phyloP scores from a whole-genome alignment of 2,329 filamentous ascomycete genomes.

The Colletotrichum neosansevieriae region DNA sequence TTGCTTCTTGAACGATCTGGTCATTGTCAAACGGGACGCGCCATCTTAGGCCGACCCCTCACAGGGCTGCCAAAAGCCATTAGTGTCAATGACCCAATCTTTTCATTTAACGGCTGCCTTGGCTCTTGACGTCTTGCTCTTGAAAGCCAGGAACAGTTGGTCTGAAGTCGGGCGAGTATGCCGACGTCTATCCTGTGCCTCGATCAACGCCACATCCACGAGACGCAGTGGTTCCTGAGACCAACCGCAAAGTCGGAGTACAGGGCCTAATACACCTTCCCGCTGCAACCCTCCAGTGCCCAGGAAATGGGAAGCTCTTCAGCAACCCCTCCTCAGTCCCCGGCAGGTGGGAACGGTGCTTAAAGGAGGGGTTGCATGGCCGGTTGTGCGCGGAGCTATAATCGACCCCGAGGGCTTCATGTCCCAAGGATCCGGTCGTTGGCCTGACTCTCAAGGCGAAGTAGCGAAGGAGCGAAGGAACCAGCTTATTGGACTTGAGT shows the following conservation, averaged over 20 bases:
- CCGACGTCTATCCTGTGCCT: background rate
- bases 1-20: slow-evolving; percentile 29
- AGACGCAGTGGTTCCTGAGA: slow-evolving; percentile 21
- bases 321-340: slow-evolving; percentile 15
- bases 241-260: slow-evolving; percentile 31
- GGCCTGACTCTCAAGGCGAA: slow-evolving; percentile 24
- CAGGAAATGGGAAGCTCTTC: slow-evolving; percentile 37
- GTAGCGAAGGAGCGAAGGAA: slow-evolving; percentile 15
- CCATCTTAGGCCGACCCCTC: slow-evolving; percentile 21
- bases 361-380: slow-evolving; percentile 37
- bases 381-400: slow-evolving; percentile 31
- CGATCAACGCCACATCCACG: slow-evolving; percentile 11
- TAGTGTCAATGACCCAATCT: background rate
- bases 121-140: background rate
- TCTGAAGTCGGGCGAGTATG: slow-evolving; percentile 1
- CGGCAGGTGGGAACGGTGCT: slow-evolving; percentile 20
- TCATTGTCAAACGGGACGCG: slow-evolving; percentile 25
- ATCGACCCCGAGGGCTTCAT: slow-evolving; percentile 22
- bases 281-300: slow-evolving; percentile 24
- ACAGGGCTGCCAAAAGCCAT: slow-evolving; percentile 12
- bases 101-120: background rate
- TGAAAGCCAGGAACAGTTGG: background rate
- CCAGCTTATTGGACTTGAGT: slow-evolving; percentile 7
- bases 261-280: slow-evolving; percentile 20
- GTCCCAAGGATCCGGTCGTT: slow-evolving; percentile 40